These are phyloP conservation scores for Rubia occidens DNA, from an alignment of 305 asterid species.

Conservation along the genomic window DNA sequence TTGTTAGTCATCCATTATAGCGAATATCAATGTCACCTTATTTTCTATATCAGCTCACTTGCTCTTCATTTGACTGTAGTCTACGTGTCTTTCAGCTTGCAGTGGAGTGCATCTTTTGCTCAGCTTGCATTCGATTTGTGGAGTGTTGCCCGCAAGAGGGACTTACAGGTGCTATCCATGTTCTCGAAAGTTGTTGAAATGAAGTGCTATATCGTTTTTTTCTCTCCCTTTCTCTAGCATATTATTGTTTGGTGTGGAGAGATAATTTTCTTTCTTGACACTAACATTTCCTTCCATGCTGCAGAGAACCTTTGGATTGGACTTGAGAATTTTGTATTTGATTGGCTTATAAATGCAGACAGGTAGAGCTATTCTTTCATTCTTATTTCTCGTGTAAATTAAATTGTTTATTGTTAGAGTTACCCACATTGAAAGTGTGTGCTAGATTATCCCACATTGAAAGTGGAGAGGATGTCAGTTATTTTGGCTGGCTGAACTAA, in stretches of 20 bases:
- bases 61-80: constrained; percentile 15
- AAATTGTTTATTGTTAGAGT: not conserved
- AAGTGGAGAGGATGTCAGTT: too few relatives aligned
- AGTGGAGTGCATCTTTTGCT: constrained; percentile 98
- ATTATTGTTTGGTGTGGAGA: not conserved
- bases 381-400: not conserved
- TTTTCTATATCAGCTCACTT: not conserved
- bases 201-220: not conserved
- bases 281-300: constrained; percentile 25
- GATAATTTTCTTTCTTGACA: constrained; percentile 8
- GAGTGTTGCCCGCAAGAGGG: constrained; percentile 99
- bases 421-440: too few relatives aligned
- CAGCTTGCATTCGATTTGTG: constrained; percentile 96
- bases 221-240: not conserved
- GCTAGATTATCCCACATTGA: too few relatives aligned
- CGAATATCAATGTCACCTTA: not conserved
- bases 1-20: not conserved
- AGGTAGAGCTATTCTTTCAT: constrained; percentile 38
- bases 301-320: constrained; percentile 97
- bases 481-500: not conserved
- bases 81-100: constrained; percentile 61
- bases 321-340: constrained; percentile 94
- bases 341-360: constrained; percentile 98
- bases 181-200: not conserved
- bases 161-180: constrained; percentile 63